Evolutionary conservation across 495 filamentous ascomycete species (phyloP), one percentile per base, ranked within the genome.

Genomic region (Platismatia glauca): DNA sequence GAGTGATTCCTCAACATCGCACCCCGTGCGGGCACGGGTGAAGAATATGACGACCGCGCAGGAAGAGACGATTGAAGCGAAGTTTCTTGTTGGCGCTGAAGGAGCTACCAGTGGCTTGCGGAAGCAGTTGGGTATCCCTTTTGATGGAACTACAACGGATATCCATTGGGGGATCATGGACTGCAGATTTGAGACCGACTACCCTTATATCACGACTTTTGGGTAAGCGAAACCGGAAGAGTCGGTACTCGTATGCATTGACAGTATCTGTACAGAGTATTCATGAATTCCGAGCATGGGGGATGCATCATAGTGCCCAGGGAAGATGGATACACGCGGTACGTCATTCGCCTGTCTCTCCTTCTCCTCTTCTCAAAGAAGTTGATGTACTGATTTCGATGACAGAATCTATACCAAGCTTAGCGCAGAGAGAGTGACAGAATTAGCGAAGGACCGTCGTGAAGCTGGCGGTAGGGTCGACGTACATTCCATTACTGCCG

Each of bases 111-210:
- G 72, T 65, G 53, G 24, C 9, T 69, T 75, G 37, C 63, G 74
- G 20, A 67, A 72, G 59, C 31, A 62, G 41, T 43, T 76, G n/a
- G 56, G 34, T 11, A 73, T 76, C 24, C 67, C 69, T 1, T 76
- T 76, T 39, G 72, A 76, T 58, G 74, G 74, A 8, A 63, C 72
- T 6, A 74, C 66, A 37, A 76, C 74, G 9, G 72, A 75, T 55
- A 70, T 75, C 39, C 74, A 76, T 55, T 76, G 74, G 74, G 74
- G 68, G 4, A 76, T 76, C 38, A 73, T 74, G 71, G 74, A 76
- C 61, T 73, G 74, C 59, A 59, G 60, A 12, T 76, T 69, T 62
- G 65, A 75, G 57, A 70, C 63, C 29, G 74, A 77, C 46, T 76
- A 73, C 55, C 74, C 74, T 2, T 67, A 77, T 68, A 67, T 66